These are phyloP conservation scores for Noccaea bulbosa DNA, from an alignment of 345 rosid genomes.

Conservation along the genomic window DNA sequence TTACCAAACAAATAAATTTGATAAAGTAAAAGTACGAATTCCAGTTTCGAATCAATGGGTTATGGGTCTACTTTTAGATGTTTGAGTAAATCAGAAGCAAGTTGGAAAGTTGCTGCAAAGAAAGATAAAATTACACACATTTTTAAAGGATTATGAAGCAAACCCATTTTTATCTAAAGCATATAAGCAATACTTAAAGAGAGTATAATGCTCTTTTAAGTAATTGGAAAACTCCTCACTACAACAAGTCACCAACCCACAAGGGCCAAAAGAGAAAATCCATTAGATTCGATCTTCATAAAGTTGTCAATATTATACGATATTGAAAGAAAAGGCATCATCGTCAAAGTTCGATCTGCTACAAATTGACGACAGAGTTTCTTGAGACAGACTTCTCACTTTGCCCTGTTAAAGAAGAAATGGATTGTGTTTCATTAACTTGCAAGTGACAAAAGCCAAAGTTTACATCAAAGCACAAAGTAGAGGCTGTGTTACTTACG, in stretches of 20 bases:
- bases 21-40: not conserved
- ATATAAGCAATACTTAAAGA: not conserved
- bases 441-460: slow-evolving; percentile 1
- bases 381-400: slow-evolving; percentile 31
- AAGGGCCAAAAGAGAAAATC: not conserved
- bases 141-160: not conserved
- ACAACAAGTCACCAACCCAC: not conserved
- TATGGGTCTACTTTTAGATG: not conserved
- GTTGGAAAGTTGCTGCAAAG: not conserved
- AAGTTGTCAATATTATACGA: slow-evolving; percentile 5
- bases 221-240: not conserved
- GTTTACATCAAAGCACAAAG: not conserved
- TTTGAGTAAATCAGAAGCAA: not conserved
- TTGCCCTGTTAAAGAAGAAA: slow-evolving; percentile 34
- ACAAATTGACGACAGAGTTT: slow-evolving; percentile 10
- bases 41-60: not conserved
- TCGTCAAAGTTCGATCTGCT: slow-evolving; percentile 23
- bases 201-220: not conserved
- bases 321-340: slow-evolving; percentile 6
- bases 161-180: not conserved
- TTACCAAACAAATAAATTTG: slow-evolving; percentile 19
- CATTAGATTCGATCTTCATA: slow-evolving; percentile 24
- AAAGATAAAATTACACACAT: not conserved
- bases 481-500: slow-evolving; percentile 53
- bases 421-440: not conserved